A percentile compares a stretch with the other conserved stretches of the same genome.
Evolutionary conservation across 2,329 filamentous ascomycete genomes (phyloP).

Genomic region (Endothia cerciana): DNA sequence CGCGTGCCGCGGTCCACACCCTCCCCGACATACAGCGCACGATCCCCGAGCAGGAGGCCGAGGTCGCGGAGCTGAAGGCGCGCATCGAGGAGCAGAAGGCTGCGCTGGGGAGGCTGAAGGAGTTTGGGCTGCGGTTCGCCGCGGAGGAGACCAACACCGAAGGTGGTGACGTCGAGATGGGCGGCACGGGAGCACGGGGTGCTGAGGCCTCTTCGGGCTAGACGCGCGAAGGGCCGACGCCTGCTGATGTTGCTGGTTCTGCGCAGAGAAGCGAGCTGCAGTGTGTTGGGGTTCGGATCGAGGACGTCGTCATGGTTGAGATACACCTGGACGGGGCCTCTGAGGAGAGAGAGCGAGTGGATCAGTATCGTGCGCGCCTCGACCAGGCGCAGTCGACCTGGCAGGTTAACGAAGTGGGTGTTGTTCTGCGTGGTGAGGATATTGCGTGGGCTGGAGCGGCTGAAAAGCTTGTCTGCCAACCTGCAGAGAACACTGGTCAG

Average conservation of each 20-base stretch:
- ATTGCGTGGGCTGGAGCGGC: background rate
- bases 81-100: conserved; percentile 65
- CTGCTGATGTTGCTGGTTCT: conserved; percentile 11
- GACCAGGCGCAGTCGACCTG: background rate
- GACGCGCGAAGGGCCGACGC: conserved; percentile 15
- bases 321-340: background rate
- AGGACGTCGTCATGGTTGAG: background rate
- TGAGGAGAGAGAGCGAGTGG: background rate
- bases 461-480: background rate
- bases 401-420: too few relatives aligned
- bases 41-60: conserved; percentile 69
- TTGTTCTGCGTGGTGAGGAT: background rate
- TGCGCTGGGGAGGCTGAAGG: conserved; percentile 58
- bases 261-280: background rate
- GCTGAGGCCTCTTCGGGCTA: conserved; percentile 43
- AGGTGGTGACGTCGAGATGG: conserved; percentile 30
- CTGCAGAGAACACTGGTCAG: background rate
- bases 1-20: conserved; percentile 65
- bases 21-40: conserved; percentile 73
- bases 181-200: conserved; percentile 37
- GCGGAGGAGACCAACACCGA: conserved; percentile 36
- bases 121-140: conserved; percentile 50
- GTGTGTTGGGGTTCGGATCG: too few relatives aligned
- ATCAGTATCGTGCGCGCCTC: background rate
- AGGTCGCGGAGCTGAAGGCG: conserved; percentile 69